Evolutionary conservation across 495 filamentous ascomycete species (phyloP).

Genomic region (Hypoxylon fuscum): DNA sequence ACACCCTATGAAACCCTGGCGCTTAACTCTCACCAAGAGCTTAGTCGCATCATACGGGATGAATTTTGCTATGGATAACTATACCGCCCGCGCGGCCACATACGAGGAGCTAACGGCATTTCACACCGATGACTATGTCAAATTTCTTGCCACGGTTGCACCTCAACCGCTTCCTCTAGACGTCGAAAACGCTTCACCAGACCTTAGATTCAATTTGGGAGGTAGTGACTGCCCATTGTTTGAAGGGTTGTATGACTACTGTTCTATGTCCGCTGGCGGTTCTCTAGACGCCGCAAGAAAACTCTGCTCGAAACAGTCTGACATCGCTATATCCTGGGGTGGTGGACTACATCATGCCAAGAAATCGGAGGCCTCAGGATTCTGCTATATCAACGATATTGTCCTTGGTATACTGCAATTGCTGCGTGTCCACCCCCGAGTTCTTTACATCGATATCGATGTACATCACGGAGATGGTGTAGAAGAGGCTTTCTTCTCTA

Average conservation of each 20-base stretch:
- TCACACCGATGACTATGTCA: conserved; percentile 87
- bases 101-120: conserved; percentile 88
- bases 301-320: conserved; percentile 82
- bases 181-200: conserved; percentile 56
- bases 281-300: conserved; percentile 92
- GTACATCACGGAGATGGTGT: conserved; percentile 98
- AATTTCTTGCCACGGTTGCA: conserved; percentile 73
- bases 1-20: conserved; percentile 99
- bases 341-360: conserved; percentile 98
- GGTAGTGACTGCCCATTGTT: conserved; percentile 94
- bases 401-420: conserved; percentile 93
- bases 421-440: conserved; percentile 84
- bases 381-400: conserved; percentile 99
- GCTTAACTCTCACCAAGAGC: conserved; percentile 92
- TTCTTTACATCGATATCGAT: conserved; percentile 98
- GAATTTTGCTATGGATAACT: conserved; percentile 94
- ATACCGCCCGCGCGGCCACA: conserved; percentile 80
- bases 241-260: conserved; percentile 94
- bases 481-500: conserved; percentile 96
- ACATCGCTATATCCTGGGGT: conserved; percentile 99
- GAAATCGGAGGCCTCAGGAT: conserved; percentile 90
- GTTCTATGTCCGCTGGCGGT: conserved; percentile 89
- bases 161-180: conserved; percentile 60
- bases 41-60: conserved; percentile 93
- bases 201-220: conserved; percentile 81